Evolutionary conservation across 371 early-diverging fungal species (phyloP).

Genomic region (Rhizopus microsporus): DNA sequence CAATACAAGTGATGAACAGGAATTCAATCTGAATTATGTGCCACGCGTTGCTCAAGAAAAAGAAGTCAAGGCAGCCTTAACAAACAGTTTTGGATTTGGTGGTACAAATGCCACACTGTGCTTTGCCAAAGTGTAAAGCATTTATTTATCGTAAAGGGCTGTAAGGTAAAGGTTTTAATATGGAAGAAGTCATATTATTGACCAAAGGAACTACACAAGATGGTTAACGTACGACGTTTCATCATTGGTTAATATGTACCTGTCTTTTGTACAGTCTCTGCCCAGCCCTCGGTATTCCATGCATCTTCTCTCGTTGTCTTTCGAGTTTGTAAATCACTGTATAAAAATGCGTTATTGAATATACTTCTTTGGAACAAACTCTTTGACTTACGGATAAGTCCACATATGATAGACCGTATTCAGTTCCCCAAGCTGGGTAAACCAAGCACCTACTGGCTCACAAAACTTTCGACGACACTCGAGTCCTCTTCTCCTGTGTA

Average conservation of each 20-base stretch:
- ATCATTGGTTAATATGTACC: slow-evolving; percentile 39
- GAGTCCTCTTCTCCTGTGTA: slow-evolving; percentile 69
- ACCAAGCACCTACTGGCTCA: slow-evolving; percentile 95
- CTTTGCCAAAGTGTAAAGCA: slow-evolving; percentile 56
- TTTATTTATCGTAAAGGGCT: slow-evolving; percentile 68
- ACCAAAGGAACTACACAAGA: slow-evolving; percentile 71
- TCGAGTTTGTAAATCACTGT: slow-evolving; percentile 77
- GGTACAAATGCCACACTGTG: slow-evolving; percentile 91
- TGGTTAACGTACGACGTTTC: not conserved
- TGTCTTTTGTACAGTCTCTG: slow-evolving; percentile 90
- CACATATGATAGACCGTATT: slow-evolving; percentile 95
- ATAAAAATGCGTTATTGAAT: not conserved
- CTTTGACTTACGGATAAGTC: slow-evolving; percentile 84
- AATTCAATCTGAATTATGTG: slow-evolving; percentile 80
- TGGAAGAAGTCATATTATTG: slow-evolving; percentile 80
- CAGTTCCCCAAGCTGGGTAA: slow-evolving; percentile 86
- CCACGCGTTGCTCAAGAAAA: slow-evolving; percentile 63
- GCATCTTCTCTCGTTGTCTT: slow-evolving; percentile 88
- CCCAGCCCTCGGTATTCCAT: slow-evolving; percentile 94
- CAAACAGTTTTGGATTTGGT: slow-evolving; percentile 97
- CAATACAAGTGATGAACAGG: slow-evolving; percentile 47
- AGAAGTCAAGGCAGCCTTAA: slow-evolving; percentile 70
- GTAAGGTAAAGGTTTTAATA: slow-evolving; percentile 80
- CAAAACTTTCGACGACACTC: slow-evolving; percentile 86
- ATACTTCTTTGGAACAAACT: slow-evolving; percentile 29